Evolutionary conservation across 2,329 filamentous ascomycete genomes (phyloP).

Genomic region (Fusarium chlamydosporum): DNA sequence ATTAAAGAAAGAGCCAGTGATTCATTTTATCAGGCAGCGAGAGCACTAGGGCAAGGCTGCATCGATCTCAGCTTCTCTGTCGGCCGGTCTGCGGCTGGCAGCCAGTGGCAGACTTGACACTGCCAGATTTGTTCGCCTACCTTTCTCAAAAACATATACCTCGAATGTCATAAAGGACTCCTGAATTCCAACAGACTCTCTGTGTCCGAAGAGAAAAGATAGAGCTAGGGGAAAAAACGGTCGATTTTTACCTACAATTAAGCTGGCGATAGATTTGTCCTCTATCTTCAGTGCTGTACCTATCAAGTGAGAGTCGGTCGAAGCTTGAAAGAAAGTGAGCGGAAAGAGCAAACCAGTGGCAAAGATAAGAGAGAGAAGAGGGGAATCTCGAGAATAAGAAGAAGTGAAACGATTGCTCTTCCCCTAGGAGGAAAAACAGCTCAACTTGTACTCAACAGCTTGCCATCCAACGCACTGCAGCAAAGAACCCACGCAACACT

Average conservation of each 20-base stretch:
- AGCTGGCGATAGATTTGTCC: background rate
- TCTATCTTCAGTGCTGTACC: background rate
- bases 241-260: conserved; percentile 20
- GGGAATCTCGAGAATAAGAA: background rate
- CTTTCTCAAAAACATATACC: background rate
- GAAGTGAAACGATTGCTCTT: background rate
- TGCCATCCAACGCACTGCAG: conserved; percentile 29
- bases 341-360: conserved; percentile 3
- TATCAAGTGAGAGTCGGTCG: conserved; percentile 20
- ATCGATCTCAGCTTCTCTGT: conserved; percentile 13
- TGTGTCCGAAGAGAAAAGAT: background rate
- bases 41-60: conserved; percentile 8
- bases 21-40: conserved; percentile 35
- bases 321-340: background rate
- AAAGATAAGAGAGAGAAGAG: background rate
- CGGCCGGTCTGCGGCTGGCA: conserved; percentile 32
- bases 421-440: conserved; percentile 14
- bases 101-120: conserved; percentile 25
- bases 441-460: conserved; percentile 41
- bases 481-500: conserved; percentile 28
- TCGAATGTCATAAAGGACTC: background rate
- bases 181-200: background rate
- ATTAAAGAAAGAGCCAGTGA: conserved; percentile 32
- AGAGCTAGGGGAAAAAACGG: background rate
- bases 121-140: conserved; percentile 1